Evolutionary conservation across 1,284 basidiomycete genomes (phyloP), one percentile per base, ranked within the genome.

Genomic region (Sporisorium iseilematis-ciliati): DNA sequence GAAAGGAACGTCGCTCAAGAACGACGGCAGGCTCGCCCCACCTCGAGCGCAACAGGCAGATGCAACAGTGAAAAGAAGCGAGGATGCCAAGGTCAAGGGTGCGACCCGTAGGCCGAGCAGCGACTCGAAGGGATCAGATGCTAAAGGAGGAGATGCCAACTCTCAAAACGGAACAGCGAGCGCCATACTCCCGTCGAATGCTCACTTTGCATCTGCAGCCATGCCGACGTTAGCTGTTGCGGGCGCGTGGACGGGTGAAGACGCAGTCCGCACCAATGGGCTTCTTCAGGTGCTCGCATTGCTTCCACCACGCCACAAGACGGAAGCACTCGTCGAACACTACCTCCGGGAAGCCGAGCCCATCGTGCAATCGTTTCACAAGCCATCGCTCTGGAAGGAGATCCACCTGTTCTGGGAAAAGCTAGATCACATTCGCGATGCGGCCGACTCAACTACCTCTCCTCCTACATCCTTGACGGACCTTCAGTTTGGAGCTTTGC

Each of bases 341-440:
- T 77, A 77, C 43, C 54, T 77, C 8, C 51, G 65, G 26, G 69
- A 73, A 31, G 75, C 65, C 7, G 75, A 77, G 41, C 65, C 69
- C 5, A 18, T 77, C 14, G 62, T 77, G n/a, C 48, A 63, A 7
- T 65, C 69, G 21, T 52, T 69, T 42, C 69, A 77, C 42, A 26
- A 35, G 25, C 75, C 75, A 1, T 65, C 66, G 5, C 57, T 75
- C 23, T 60, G 64, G 49, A 35, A 23, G 16, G 60, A 72, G 52
- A 53, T 69, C n/a, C 33, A 57, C n/a, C 53, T 25, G 7, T 75
- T 77, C n/a, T 75, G 73, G 64, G 20, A 23, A 11, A 26, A 42
- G 12, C 26, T 67, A 16, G 74, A 76, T 18, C 14, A 20, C 11
- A 14, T 66, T 18, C 20, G 33, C 26, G 26, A 25, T 10, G 31